Base-by-base conservation (phyloP, 2,329 filamentous ascomycete species). In the Diplodia intermedia region DNA sequence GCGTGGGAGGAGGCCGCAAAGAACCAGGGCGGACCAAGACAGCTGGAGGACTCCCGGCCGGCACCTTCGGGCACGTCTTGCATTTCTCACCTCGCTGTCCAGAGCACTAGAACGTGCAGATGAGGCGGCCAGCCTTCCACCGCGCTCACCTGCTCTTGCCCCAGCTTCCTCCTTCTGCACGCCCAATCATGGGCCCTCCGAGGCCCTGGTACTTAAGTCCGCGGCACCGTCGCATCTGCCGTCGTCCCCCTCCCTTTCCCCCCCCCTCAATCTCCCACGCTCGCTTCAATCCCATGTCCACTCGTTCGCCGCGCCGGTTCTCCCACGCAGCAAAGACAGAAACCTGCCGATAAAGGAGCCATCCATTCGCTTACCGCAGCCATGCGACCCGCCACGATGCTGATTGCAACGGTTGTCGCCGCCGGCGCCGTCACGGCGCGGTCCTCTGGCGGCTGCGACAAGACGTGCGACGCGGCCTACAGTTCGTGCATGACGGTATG, bases 391-490 rank as follows among this genome's bases (percentile, higher is more conserved):
- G 56, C 49, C 50, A 23, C 56, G 29, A 26, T 68, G 56, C 66
- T 68, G 56, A 49, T 68, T 50, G 66, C 49, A 12, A 52, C 53
- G 23, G 57, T 53, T 9, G 20, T 63, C 20, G 57, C 53, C 31
- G 49, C 66, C 50, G 50, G 56, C 66, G 56, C 57, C 56, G 53
- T 38, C 38, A 38, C 60, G 60, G 60, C 60, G 60, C 60, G 29
- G 60, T 52, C 60, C 47, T 53, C 60, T 36, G 66, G 43, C 36
- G 66, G 66, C 57, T 68, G 66, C 50, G 55, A 68, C 33, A 38
- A 63, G 57, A 62, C 26, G 49, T 68, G 66, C 66, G 53, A 68
- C 57, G 49, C 66, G 43, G 66, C 56, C 29, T 68, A 68, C 66
- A 63, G 56, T 31, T 52, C 50, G 36, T 68, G 66, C 57, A 55